Conservation (phyloP, 805 yeast species). For the Ogataea siamensis region DNA sequence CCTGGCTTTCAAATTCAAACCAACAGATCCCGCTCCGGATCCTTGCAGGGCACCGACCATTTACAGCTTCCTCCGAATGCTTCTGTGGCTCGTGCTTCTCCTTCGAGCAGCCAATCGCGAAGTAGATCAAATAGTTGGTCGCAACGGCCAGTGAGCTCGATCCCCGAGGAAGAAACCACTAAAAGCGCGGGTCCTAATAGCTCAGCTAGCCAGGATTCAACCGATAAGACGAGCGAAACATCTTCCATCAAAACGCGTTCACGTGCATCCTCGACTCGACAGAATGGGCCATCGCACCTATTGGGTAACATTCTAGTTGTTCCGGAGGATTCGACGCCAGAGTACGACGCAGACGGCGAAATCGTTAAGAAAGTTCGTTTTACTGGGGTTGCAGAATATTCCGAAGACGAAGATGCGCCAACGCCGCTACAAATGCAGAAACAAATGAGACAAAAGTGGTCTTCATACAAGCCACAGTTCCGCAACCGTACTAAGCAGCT, state of each 20-base stretch:
- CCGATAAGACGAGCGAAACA: slow-evolving; percentile 9
- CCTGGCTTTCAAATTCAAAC: slow-evolving; percentile 17
- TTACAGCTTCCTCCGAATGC: slow-evolving; percentile 3
- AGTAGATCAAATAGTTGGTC: slow-evolving; percentile 31
- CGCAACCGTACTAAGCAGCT: slow-evolving; percentile 31
- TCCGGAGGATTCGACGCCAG: slow-evolving; percentile 15
- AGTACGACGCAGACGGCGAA: slow-evolving; percentile 19
- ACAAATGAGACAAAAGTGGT: slow-evolving; percentile 36
- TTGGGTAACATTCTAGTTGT: slow-evolving; percentile 28
- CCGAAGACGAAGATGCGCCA: slow-evolving; percentile 56
- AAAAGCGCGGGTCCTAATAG: neutral
- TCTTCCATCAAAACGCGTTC: slow-evolving; percentile 19
- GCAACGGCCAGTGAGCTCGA: slow-evolving; percentile 19
- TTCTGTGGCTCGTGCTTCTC: slow-evolving; percentile 15
- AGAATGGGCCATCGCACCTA: slow-evolving; percentile 7
- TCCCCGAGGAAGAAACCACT: slow-evolving; percentile 7
- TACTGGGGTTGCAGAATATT: slow-evolving; percentile 49
- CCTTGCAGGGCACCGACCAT: slow-evolving; percentile 19
- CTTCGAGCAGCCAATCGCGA: slow-evolving; percentile 14
- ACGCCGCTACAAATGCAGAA: slow-evolving; percentile 37
- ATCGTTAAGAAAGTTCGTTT: slow-evolving; percentile 47
- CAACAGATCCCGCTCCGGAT: slow-evolving; percentile 30
- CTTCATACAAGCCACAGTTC: slow-evolving; percentile 32
- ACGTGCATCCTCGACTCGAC: slow-evolving; percentile 23
- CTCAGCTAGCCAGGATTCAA: neutral